A percentile compares a stretch with the other conserved stretches of the same genome.
Evolutionary conservation across 116 monocot species (phyloP).

Genomic region (Zostera marina): DNA sequence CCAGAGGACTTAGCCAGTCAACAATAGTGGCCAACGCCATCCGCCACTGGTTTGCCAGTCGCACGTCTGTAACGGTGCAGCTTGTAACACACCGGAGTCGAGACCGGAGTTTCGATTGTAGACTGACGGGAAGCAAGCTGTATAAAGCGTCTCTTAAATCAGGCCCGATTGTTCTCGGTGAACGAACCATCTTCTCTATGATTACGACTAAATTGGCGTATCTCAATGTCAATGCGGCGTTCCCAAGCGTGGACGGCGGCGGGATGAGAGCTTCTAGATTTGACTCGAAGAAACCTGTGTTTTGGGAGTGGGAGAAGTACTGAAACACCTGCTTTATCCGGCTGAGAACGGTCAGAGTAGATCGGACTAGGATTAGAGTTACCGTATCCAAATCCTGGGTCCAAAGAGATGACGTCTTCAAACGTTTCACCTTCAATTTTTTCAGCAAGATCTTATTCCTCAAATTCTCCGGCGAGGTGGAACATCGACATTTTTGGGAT

Average conservation of each 20-base stretch:
- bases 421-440: constrained; percentile 26
- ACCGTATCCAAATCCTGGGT: constrained; percentile 22
- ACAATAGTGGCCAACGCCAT: constrained; percentile 30
- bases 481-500: constrained; percentile 20
- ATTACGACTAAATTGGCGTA: constrained; percentile 21
- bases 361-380: constrained; percentile 18
- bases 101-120: constrained; percentile 13
- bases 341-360: constrained; percentile 26
- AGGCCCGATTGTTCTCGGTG: constrained; percentile 25
- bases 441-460: constrained; percentile 28
- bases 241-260: constrained; percentile 16
- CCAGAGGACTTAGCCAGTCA: constrained; percentile 53
- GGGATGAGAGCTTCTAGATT: constrained; percentile 7
- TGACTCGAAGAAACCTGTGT: constrained; percentile 11
- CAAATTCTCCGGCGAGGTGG: constrained; percentile 25
- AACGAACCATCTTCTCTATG: constrained; percentile 21
- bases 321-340: constrained; percentile 32
- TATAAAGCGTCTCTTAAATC: constrained; percentile 24
- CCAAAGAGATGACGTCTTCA: constrained; percentile 21
- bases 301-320: not conserved
- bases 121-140: constrained; percentile 18
- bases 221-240: constrained; percentile 19
- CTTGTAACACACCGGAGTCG: constrained; percentile 22
- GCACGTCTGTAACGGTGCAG: constrained; percentile 17
- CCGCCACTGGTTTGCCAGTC: constrained; percentile 49